phyloP scores from a whole-genome alignment of 2,329 filamentous ascomycete species.

The Xylariaceae sp. region DNA sequence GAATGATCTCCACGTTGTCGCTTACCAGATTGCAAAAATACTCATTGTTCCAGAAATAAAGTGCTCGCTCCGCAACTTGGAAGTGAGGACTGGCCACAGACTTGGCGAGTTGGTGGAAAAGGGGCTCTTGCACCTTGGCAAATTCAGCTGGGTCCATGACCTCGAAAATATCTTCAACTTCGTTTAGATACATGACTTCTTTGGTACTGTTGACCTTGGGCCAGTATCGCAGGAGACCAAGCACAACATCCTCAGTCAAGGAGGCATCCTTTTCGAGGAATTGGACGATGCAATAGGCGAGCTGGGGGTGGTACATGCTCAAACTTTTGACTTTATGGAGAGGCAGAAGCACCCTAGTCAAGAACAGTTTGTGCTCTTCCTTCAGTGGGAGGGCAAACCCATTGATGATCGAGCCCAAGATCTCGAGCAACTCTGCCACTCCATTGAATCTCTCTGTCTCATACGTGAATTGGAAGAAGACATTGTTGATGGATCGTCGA shows the following conservation, averaged over 20 bases:
- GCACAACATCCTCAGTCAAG: slow-evolving; percentile 94
- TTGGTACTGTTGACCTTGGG: slow-evolving; percentile 99
- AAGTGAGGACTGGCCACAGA: slow-evolving; percentile 98
- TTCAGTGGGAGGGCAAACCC: slow-evolving; percentile 95
- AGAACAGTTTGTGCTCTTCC: slow-evolving; percentile 97
- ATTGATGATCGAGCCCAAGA: slow-evolving; percentile 97
- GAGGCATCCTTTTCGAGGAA: slow-evolving; percentile 97
- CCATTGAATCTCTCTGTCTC: slow-evolving; percentile 98
- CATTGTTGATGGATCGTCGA: slow-evolving; percentile 97
- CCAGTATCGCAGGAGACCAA: slow-evolving; percentile 94
- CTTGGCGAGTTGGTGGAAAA: slow-evolving; percentile 96
- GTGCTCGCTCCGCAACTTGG: slow-evolving; percentile 92
- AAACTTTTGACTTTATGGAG: slow-evolving; percentile 98
- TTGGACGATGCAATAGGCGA: slow-evolving; percentile 98
- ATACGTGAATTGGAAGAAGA: slow-evolving; percentile 99
- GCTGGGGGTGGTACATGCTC: slow-evolving; percentile 99
- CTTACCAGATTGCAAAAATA: slow-evolving; percentile 99
- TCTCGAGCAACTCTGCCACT: slow-evolving; percentile 93
- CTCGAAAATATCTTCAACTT: slow-evolving; percentile 99
- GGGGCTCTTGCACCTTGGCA: slow-evolving; percentile 94
- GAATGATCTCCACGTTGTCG: slow-evolving; percentile 97
- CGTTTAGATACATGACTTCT: slow-evolving; percentile 99
- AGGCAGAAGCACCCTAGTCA: slow-evolving; percentile 88
- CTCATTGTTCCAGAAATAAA: slow-evolving; percentile 99
- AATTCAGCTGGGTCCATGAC: slow-evolving; percentile 99